Evolutionary conservation across 495 filamentous ascomycete species (phyloP).

Genomic region (Aspergillus sclerotioniger): DNA sequence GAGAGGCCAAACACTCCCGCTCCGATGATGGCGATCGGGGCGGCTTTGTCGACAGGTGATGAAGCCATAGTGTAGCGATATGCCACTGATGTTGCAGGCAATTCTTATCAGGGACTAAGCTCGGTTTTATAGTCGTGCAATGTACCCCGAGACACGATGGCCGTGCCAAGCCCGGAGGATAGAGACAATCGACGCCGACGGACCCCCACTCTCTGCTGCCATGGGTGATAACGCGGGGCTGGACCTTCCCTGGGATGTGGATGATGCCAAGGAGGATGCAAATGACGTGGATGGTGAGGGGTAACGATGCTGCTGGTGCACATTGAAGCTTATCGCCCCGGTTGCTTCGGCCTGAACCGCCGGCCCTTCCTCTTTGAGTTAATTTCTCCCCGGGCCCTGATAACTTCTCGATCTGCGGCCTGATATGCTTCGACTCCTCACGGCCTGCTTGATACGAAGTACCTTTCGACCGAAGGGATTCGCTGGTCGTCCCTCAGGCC

Average conservation of each 20-base stretch:
- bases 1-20: constrained; percentile 46
- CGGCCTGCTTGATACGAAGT: no score
- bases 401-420: no score
- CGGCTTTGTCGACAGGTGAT: neutral
- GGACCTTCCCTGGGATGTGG: neutral
- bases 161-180: neutral
- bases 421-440: no score
- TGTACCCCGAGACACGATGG: no score
- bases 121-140: no score
- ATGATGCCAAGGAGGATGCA: neutral
- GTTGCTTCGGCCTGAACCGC: neutral
- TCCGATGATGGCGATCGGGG: constrained; percentile 42
- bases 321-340: neutral
- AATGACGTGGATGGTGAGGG: neutral
- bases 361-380: neutral
- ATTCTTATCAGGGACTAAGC: neutral
- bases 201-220: neutral
- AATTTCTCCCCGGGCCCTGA: neutral
- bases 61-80: neutral
- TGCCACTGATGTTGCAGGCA: no score
- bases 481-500: no score
- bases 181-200: neutral
- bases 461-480: no score
- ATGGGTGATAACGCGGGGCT: neutral
- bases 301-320: neutral